Percentiles rank a stretch among this genome's conserved stretches.
Evolutionary conservation across 768 basidiomycete genomes (phyloP).

Genomic region (Lentinula sp.): DNA sequence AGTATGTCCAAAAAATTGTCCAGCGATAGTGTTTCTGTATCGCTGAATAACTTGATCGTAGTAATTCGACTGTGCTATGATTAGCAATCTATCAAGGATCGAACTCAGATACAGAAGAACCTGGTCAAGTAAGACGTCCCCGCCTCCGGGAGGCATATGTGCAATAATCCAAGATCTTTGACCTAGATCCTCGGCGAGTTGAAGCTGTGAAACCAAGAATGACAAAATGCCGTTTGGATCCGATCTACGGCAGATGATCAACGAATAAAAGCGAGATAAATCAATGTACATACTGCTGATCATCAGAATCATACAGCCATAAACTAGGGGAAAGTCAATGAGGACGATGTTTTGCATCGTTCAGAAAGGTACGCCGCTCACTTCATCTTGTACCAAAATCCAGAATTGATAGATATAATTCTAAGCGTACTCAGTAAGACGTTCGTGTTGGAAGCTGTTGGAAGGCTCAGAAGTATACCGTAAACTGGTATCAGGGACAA

Average conservation of each 20-base stretch:
- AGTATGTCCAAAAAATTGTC: conserved; percentile 33
- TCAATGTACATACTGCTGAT: conserved; percentile 28
- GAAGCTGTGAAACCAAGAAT: conserved; percentile 48
- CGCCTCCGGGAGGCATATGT: conserved; percentile 49
- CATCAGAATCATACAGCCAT: conserved; percentile 54
- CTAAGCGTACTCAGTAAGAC: conserved; percentile 20
- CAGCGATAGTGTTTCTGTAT: conserved; percentile 29
- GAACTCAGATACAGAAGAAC: conserved; percentile 16
- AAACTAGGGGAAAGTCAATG: conserved; percentile 28
- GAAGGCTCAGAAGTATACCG: conserved; percentile 23
- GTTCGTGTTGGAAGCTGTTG: neutral
- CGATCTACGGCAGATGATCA: conserved; percentile 19
- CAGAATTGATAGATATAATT: conserved; percentile 55
- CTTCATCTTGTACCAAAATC: conserved; percentile 61
- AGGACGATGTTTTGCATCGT: neutral
- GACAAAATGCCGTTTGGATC: conserved; percentile 59
- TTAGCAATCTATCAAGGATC: neutral
- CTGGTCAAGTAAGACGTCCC: conserved; percentile 46
- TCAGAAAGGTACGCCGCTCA: conserved; percentile 15
- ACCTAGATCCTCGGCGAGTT: conserved; percentile 53
- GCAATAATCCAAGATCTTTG: conserved; percentile 59
- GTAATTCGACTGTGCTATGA: conserved; percentile 34
- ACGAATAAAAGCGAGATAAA: neutral
- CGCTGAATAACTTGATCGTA: conserved; percentile 33
- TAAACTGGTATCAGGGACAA: conserved; percentile 43